Conservation (phyloP, 768 basidiomycete species). For the Boletus vermiculosoides region DNA sequence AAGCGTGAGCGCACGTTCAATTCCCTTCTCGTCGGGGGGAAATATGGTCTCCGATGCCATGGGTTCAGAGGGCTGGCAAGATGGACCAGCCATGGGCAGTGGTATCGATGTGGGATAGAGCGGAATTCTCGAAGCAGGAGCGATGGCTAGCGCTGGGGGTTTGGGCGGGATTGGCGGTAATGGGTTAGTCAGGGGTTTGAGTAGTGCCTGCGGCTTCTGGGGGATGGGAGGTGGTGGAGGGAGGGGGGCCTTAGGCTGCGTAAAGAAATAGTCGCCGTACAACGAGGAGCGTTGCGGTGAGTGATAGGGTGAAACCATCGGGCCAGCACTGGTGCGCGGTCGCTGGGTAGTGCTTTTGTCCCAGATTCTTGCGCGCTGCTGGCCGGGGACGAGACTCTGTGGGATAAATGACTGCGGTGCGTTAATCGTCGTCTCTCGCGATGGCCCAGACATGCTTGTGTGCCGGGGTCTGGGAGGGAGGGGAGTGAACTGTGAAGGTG, state of each 20-base stretch:
- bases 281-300: slow-evolving; percentile 17
- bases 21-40: slow-evolving; percentile 42
- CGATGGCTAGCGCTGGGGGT: slow-evolving; percentile 24
- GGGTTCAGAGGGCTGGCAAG: slow-evolving; percentile 5
- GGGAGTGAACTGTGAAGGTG: slow-evolving; percentile 6
- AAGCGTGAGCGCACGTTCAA: slow-evolving; percentile 48
- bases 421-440: background rate
- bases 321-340: slow-evolving; percentile 12
- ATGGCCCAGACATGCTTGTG: slow-evolving; percentile 17
- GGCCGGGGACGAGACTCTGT: slow-evolving; percentile 25
- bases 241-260: slow-evolving; percentile 16
- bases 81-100: slow-evolving; percentile 13
- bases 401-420: slow-evolving; percentile 20
- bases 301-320: slow-evolving; percentile 7
- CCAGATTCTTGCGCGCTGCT: slow-evolving; percentile 21
- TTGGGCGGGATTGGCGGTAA: slow-evolving; percentile 44
- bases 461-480: slow-evolving; percentile 23
- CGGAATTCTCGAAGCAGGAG: slow-evolving; percentile 25
- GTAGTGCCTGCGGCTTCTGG: slow-evolving; percentile 27
- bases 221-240: slow-evolving; percentile 32
- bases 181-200: slow-evolving; percentile 33
- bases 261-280: slow-evolving; percentile 31
- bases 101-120: slow-evolving; percentile 36
- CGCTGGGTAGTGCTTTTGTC: slow-evolving; percentile 15
- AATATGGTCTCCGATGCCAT: slow-evolving; percentile 14